Base-by-base conservation (phyloP, 2,329 filamentous ascomycete species). In the Fusarium beomiforme region DNA sequence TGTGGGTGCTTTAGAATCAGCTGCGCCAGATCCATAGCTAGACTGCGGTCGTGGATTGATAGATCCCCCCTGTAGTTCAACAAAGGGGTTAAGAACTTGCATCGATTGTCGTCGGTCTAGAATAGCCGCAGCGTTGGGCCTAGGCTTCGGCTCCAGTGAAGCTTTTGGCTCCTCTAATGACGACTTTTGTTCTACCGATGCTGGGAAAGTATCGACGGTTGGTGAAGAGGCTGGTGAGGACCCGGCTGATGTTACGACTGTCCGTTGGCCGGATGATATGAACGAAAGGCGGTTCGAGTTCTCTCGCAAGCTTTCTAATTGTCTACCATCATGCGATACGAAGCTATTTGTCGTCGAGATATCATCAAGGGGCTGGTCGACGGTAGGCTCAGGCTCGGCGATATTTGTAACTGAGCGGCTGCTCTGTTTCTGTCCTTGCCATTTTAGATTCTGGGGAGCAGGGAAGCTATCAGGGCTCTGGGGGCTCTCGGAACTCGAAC, bases 181-280 rank as follows among this genome's bases (percentile, higher is more conserved):
- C 43, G 67, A 13, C 56, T 68, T 61, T 21, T 77, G 74, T 29
- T 77, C 71, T 42, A 66, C 51, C 36, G 67, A 33, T 58, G 64
- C 37, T 17, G 76, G 76, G 60, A 89, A 89, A 58, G 82, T 87
- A 37, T 87, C 85, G 16, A 84, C 81, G 2, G 83, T 84, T 0
- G 89, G 89, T 3, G 89, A 91, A 60, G 82, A 84, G 19, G 87
- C 83, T 5, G 88, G 87, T 0, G 89, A 90, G 8, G 74, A 76
- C 33, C 83, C 85, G 21, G 85, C 84, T 0, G 89, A 90, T 4
- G 89, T 90, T 11, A 90, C 75, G 29, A 88, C 80, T 6, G 89
- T 91, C 63, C 87, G 83, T 75, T 90, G 88, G 10, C 87, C 87
- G 8, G 88, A 89, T 4, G 89, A 91, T 41, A 89, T 83, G 68